Evolutionary conservation across 495 filamentous ascomycete species (phyloP).

Genomic region (Talaromyces adpressus): DNA sequence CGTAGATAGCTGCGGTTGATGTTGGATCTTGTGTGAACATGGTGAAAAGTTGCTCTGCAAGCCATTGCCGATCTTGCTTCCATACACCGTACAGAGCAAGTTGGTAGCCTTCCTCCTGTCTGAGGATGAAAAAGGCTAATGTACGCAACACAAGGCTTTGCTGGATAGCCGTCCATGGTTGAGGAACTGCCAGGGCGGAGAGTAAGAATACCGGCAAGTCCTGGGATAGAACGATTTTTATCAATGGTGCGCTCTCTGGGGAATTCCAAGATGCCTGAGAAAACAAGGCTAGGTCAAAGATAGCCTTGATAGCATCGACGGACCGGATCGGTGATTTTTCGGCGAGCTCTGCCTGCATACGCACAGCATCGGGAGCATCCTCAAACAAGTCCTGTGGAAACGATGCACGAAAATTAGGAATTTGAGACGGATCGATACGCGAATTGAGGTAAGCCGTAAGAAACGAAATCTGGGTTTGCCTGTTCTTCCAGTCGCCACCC

Average conservation of each 20-base stretch:
- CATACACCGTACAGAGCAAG: constrained; percentile 86
- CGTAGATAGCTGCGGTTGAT: constrained; percentile 71
- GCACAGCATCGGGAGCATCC: constrained; percentile 61
- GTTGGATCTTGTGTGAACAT: constrained; percentile 69
- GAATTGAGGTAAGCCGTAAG: constrained; percentile 73
- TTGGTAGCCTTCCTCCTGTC: constrained; percentile 61
- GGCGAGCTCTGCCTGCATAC: constrained; percentile 63
- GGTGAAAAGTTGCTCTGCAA: constrained; percentile 69
- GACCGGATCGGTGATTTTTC: constrained; percentile 86
- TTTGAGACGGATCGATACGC: constrained; percentile 72
- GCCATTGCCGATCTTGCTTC: constrained; percentile 79
- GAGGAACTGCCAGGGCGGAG: constrained; percentile 62
- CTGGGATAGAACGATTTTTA: constrained; percentile 41
- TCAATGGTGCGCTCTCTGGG: constrained; percentile 56
- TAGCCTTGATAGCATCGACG: constrained; percentile 71
- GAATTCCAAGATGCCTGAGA: constrained; percentile 57
- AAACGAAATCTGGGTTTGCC: constrained; percentile 84
- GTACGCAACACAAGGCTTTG: constrained; percentile 56
- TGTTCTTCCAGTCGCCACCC: constrained; percentile 84
- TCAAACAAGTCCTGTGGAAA: constrained; percentile 73
- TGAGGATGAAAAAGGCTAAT: constrained; percentile 53
- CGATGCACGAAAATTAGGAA: constrained; percentile 69
- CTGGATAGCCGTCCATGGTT: constrained; percentile 57
- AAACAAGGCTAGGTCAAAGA: constrained; percentile 70
- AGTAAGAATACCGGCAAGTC: constrained; percentile 65